These are phyloP conservation scores for Mycena venus DNA, from an alignment of 768 basidiomycete species.

Conservation along the genomic window DNA sequence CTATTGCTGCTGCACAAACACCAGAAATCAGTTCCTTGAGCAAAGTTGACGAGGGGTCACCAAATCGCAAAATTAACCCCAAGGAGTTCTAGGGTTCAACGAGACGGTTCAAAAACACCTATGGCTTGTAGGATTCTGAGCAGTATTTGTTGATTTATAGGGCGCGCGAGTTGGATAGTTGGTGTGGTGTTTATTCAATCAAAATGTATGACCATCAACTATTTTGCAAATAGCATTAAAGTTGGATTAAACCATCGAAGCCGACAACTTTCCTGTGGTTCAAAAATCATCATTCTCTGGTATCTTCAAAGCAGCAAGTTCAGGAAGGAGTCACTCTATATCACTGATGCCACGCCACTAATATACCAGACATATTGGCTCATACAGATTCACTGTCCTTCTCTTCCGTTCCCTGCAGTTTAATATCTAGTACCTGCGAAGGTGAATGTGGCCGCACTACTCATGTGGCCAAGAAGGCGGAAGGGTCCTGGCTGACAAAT, in stretches of 20 bases:
- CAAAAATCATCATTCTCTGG: neutral
- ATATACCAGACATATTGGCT: neutral
- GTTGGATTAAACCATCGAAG: neutral
- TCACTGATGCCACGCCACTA: neutral
- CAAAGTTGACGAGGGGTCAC: too few species aligned
- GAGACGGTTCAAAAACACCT: too few species aligned
- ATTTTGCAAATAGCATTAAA: too few species aligned
- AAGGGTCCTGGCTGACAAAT: neutral
- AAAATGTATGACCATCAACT: too few species aligned
- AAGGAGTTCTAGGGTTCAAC: too few species aligned
- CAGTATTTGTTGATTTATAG: too few species aligned
- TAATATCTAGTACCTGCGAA: neutral
- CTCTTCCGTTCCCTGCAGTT: neutral
- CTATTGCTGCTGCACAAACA: too few species aligned
- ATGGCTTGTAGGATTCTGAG: too few species aligned
- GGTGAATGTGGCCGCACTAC: neutral
- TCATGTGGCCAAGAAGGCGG: neutral
- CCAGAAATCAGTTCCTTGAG: too few species aligned
- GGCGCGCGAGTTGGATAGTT: too few species aligned
- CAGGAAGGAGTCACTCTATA: neutral
- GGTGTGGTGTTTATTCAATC: too few species aligned
- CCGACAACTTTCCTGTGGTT: neutral
- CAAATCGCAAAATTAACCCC: too few species aligned
- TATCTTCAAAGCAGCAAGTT: neutral
- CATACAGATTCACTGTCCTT: neutral